Conservation (phyloP, 108 stramenopile genomes). For the Fragilaria crotonensis region DNA sequence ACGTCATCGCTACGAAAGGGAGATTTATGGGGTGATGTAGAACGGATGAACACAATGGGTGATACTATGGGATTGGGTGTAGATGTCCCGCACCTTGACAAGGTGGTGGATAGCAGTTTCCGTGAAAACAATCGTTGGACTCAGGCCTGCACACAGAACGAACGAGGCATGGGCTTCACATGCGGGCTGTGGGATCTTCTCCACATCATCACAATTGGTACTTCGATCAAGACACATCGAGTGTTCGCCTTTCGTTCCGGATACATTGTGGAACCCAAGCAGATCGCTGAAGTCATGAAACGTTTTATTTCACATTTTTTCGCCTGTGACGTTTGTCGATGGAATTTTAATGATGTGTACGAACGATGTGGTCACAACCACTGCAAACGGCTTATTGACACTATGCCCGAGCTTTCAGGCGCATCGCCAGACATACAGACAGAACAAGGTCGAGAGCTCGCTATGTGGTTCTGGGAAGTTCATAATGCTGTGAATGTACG, state of each 20-base stretch:
- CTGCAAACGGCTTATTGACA: constrained; percentile 19
- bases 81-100: neutral
- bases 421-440: neutral
- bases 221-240: constrained; percentile 16
- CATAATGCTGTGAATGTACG: constrained; percentile 29
- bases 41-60: constrained; percentile 5
- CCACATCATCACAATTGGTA: constrained; percentile 32
- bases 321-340: constrained; percentile 21
- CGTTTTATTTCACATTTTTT: constrained; percentile 29
- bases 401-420: constrained; percentile 1
- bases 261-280: constrained; percentile 19
- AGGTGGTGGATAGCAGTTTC: neutral
- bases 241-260: constrained; percentile 27
- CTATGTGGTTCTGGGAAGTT: constrained; percentile 19
- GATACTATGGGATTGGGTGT: constrained; percentile 1
- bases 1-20: neutral
- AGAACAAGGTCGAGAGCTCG: constrained; percentile 5
- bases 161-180: constrained; percentile 27
- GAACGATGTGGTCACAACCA: constrained; percentile 29
- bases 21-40: constrained; percentile 20
- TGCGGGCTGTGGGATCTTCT: constrained; percentile 42
- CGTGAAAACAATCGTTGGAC: constrained; percentile 25
- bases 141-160: constrained; percentile 23
- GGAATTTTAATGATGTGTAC: constrained; percentile 17
- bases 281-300: constrained; percentile 23